Evolutionary conservation across 2,329 filamentous ascomycete genomes (phyloP).

Genomic region (Penicillium oxalicum): DNA sequence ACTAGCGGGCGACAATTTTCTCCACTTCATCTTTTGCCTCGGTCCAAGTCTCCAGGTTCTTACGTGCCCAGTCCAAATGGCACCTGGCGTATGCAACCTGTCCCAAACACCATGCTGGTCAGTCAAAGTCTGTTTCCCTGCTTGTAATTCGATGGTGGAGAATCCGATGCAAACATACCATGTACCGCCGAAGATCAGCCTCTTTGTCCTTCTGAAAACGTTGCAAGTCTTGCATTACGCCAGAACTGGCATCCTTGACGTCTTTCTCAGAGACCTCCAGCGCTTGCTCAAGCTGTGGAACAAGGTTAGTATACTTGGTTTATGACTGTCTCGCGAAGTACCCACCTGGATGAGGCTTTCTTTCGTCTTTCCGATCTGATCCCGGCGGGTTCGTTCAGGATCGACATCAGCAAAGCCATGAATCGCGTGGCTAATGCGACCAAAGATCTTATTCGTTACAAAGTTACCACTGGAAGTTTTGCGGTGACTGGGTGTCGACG

Average conservation of each 20-base stretch:
- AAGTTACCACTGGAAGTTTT: constrained; percentile 83
- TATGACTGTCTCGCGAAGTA: not conserved
- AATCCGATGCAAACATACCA: constrained; percentile 54
- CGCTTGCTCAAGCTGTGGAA: constrained; percentile 74
- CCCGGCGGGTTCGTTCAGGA: constrained; percentile 82
- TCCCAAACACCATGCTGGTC: constrained; percentile 6
- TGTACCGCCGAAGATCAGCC: constrained; percentile 85
- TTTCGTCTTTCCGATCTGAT: constrained; percentile 91
- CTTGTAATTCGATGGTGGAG: not conserved
- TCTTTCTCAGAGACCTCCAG: constrained; percentile 82
- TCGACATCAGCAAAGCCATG: constrained; percentile 96
- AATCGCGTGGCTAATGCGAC: constrained; percentile 88
- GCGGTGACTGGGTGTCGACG: constrained; percentile 54
- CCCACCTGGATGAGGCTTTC: constrained; percentile 66
- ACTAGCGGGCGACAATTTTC: constrained; percentile 60
- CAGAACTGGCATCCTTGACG: constrained; percentile 84
- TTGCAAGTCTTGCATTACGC: constrained; percentile 82
- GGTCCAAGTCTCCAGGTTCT: constrained; percentile 86
- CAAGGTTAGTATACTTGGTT: not conserved
- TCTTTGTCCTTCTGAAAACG: constrained; percentile 95
- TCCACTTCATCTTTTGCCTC: constrained; percentile 81
- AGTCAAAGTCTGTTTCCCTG: not conserved
- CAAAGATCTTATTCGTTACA: constrained; percentile 89
- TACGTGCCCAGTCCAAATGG: constrained; percentile 90
- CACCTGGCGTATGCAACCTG: constrained; percentile 87